phyloP scores from a whole-genome alignment of 1,284 basidiomycete genomes.

The Naganishia albida region DNA sequence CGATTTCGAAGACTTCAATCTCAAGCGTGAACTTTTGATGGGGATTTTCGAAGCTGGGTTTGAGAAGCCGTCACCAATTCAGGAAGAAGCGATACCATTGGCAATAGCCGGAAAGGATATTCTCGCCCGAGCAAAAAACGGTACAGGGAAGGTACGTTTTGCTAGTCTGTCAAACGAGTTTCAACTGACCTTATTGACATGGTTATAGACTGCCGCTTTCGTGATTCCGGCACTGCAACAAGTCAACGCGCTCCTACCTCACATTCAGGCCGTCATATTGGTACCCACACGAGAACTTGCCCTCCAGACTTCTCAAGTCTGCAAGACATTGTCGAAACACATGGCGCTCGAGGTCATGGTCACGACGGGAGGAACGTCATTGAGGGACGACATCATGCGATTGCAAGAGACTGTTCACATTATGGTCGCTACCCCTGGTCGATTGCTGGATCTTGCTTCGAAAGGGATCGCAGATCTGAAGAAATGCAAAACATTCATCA shows the following conservation, averaged over 20 bases:
- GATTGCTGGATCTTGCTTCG: conserved; percentile 91
- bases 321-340: conserved; percentile 95
- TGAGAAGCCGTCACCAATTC: conserved; percentile 94
- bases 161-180: conserved; percentile 2
- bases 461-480: conserved; percentile 92
- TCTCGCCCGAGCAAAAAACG: conserved; percentile 67
- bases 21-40: conserved; percentile 80
- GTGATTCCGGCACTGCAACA: conserved; percentile 95
- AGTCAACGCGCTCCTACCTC: conserved; percentile 78
- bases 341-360: conserved; percentile 97
- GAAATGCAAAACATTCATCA: conserved; percentile 93
- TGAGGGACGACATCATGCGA: conserved; percentile 96
- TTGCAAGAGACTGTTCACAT: conserved; percentile 89
- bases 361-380: conserved; percentile 94
- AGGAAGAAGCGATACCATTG: conserved; percentile 93
- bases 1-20: conserved; percentile 85
- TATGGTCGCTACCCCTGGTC: conserved; percentile 93
- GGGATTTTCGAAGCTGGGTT: conserved; percentile 96
- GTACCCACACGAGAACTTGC: conserved; percentile 95
- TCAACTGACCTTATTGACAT: conserved; percentile 1
- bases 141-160: conserved; percentile 50
- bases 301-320: conserved; percentile 94
- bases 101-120: conserved; percentile 85
- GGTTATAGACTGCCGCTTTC: conserved; percentile 88
- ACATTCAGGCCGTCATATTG: conserved; percentile 92